Evolutionary conservation across 1,284 basidiomycete genomes (phyloP), one percentile per base, ranked within the genome.

Genomic region (Hortiboletus rubellus): DNA sequence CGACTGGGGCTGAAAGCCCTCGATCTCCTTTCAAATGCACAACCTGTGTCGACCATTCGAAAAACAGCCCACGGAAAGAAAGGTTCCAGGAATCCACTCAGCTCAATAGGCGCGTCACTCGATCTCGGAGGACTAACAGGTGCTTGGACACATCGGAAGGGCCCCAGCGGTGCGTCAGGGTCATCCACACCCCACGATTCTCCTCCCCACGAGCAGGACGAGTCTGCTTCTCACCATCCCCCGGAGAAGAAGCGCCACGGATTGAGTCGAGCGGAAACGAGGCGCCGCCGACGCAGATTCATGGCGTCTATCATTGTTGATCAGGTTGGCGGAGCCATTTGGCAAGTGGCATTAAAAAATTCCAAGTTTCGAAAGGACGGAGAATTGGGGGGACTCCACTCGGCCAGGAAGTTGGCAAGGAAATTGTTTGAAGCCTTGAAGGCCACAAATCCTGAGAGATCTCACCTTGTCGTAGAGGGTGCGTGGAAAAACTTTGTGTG

Each of bases 351-450:
- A 12, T 67, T 90, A 22, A 88, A 88, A 65, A 80, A 85, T 63
- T 84, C 84, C 30, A 83, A 79, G 63, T 81, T 85, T 63, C 82
- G 86, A 61, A 78, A 77, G 57, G 77, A 79, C 33, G 81, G 76
- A 40, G 81, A 82, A 60, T 71, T 84, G 42, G 80, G 82, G 36
- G 82, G 82, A 33, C 73, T 90, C 58, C 77, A 83, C 61, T 91
- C 88, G 3, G 91, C 91, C 2, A 78, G 88, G 54, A 82, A 81
- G 65, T 74, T 94, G 31, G 91, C 91, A 12, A 80, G 82, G 62
- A 88, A 91, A 67, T 73, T 94, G 55, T 94, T 93, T 69, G 78
- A 80, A 60, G 79, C 83, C 22, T 74, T 92, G 33, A 88, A 81
- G 58, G 81, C 85, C 51, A 81, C 82, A 6, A 74, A 78, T 61